phyloP scores from a whole-genome alignment of 768 basidiomycete species.

The Sarcodon sp. region DNA sequence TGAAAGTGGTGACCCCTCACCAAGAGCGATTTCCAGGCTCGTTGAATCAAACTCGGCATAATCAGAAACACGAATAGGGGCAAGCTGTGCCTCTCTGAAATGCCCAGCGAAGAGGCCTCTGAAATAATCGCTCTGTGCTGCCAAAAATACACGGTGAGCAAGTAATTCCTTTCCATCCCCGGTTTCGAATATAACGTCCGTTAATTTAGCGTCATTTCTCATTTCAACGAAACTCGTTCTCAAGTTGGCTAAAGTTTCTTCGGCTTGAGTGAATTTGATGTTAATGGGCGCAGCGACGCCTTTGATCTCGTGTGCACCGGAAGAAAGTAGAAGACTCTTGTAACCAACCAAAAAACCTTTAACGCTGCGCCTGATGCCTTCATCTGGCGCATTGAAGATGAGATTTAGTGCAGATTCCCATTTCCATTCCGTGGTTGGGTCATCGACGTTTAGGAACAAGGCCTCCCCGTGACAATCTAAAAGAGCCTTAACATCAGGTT shows the following conservation, averaged over 20 bases:
- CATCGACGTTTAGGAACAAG: conserved; percentile 34
- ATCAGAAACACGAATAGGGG: conserved; percentile 3
- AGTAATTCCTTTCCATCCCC: conserved; percentile 13
- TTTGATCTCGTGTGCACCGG: conserved; percentile 5
- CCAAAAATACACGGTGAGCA: conserved; percentile 28
- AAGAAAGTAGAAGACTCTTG: conserved; percentile 7
- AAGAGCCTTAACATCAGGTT: conserved; percentile 8
- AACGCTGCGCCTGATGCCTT: conserved; percentile 13
- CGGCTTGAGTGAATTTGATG: conserved; percentile 6
- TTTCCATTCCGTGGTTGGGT: conserved; percentile 23
- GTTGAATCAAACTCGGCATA: conserved; percentile 1
- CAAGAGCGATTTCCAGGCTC: conserved; percentile 16
- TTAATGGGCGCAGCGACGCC: conserved; percentile 4
- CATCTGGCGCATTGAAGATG: conserved; percentile 20
- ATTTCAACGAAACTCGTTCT: conserved; percentile 21
- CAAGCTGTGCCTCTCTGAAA: conserved; percentile 11
- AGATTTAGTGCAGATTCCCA: conserved; percentile 27
- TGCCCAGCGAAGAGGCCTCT: conserved; percentile 15
- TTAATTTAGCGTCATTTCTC: conserved; percentile 17
- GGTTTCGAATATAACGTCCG: conserved; percentile 23
- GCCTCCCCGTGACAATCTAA: conserved; percentile 10
- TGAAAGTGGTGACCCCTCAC: conserved; percentile 8
- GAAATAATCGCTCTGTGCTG: conserved; percentile 20
- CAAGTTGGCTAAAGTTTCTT: conserved; percentile 6
- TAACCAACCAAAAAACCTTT: conserved; percentile 12